Conservation (phyloP, 2,329 filamentous ascomycete genomes). For the Simplicillium aogashimaense region DNA sequence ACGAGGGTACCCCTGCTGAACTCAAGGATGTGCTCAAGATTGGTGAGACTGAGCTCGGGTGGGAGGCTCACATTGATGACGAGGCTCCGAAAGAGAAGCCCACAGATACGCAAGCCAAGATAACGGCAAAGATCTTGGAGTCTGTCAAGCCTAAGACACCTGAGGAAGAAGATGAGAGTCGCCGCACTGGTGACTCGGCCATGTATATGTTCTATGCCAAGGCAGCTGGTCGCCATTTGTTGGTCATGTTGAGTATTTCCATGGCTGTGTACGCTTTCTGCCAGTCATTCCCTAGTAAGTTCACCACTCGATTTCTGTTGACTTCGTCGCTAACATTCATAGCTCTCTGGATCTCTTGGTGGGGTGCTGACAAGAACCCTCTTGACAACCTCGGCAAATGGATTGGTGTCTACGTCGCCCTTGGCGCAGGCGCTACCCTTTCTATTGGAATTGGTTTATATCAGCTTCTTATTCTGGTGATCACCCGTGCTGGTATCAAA, state of each 20-base stretch:
- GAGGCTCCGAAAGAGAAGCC: too few relatives aligned
- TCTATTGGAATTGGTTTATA: slow-evolving; percentile 6
- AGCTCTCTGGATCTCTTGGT: slow-evolving; percentile 36
- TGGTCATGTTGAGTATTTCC: neutral
- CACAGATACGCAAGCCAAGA: neutral
- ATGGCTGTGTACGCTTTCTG: slow-evolving; percentile 11
- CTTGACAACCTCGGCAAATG: slow-evolving; percentile 25
- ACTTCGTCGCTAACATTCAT: too few relatives aligned
- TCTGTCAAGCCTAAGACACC: neutral
- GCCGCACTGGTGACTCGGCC: neutral
- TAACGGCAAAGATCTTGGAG: neutral
- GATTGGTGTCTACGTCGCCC: slow-evolving; percentile 22
- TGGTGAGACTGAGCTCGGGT: too few relatives aligned
- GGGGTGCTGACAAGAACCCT: slow-evolving; percentile 31
- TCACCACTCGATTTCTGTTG: too few relatives aligned
- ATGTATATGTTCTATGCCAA: slow-evolving; percentile 1
- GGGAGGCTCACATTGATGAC: too few relatives aligned
- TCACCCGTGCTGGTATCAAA: slow-evolving; percentile 17
- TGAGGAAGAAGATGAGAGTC: neutral
- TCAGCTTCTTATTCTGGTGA: slow-evolving; percentile 20
- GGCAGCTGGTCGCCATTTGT: neutral
- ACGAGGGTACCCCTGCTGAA: neutral
- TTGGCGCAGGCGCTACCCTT: slow-evolving; percentile 12
- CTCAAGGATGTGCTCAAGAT: too few relatives aligned
- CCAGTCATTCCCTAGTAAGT: neutral